Conservation (phyloP, 257 asterid species). For the Salvia miltiorrhiza region DNA sequence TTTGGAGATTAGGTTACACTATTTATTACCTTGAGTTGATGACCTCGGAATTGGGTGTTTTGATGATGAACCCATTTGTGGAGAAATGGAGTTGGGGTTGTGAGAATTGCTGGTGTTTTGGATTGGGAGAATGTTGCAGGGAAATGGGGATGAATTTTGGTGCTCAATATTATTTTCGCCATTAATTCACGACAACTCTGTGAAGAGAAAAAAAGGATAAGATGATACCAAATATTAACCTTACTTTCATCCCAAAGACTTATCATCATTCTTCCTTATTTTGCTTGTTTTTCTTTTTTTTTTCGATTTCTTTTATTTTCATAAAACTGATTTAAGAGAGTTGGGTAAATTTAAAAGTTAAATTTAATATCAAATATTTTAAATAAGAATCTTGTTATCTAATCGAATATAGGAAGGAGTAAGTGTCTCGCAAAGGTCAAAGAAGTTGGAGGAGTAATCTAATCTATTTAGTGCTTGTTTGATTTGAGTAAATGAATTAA, state of each 20-base stretch:
- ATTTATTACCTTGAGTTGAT: slow-evolving; percentile 37
- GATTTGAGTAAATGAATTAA: too few species aligned
- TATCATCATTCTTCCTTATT: too few species aligned
- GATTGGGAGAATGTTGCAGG: slow-evolving; percentile 9
- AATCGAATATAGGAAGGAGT: too few species aligned
- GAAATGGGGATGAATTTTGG: slow-evolving; percentile 9
- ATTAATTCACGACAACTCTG: neutral
- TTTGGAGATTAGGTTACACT: neutral
- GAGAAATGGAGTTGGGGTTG: slow-evolving; percentile 10
- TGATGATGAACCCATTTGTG: neutral
- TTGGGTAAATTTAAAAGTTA: too few species aligned
- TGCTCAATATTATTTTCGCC: slow-evolving; percentile 24
- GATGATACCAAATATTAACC: slow-evolving; percentile 18
- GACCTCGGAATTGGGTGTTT: slow-evolving; percentile 16
- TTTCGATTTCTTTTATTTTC: too few species aligned
- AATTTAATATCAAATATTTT: too few species aligned
- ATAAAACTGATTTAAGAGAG: too few species aligned
- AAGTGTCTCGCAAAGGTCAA: too few species aligned
- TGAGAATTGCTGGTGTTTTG: slow-evolving; percentile 14
- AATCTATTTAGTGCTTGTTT: too few species aligned
- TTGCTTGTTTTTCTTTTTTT: neutral
- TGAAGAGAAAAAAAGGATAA: slow-evolving; percentile 25
- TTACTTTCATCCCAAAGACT: neutral
- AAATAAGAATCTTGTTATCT: too few species aligned
- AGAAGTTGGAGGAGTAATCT: too few species aligned